phyloP scores from a whole-genome alignment of 495 filamentous ascomycete species.

The Penicillium atrosanguineum region DNA sequence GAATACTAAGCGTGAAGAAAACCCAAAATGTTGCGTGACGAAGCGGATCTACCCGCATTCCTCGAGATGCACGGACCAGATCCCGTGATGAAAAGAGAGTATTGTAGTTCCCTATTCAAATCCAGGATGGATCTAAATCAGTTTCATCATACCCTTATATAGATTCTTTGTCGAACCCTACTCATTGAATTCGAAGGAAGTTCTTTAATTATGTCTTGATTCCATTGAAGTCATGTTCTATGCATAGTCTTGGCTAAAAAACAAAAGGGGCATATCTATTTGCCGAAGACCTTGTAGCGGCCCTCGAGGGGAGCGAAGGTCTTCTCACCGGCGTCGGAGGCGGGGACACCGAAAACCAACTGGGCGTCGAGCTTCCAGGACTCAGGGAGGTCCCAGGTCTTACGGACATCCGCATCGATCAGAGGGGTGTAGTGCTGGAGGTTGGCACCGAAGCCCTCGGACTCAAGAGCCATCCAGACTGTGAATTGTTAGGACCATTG shows the following conservation, averaged over 20 bases:
- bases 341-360: slow-evolving; percentile 49
- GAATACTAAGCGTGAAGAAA: no score
- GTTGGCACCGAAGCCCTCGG: slow-evolving; percentile 51
- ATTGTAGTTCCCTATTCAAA: no score
- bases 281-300: slow-evolving; percentile 45
- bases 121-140: no score
- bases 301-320: slow-evolving; percentile 34
- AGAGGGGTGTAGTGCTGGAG: slow-evolving; percentile 57
- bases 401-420: slow-evolving; percentile 42
- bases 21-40: no score
- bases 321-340: slow-evolving; percentile 37
- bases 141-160: no score
- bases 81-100: no score
- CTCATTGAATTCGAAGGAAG: no score
- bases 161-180: no score
- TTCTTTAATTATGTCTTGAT: background rate
- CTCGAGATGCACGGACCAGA: no score
- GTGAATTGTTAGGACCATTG: slow-evolving; percentile 4
- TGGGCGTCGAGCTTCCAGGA: slow-evolving; percentile 50
- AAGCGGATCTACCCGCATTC: no score
- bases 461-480: slow-evolving; percentile 51
- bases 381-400: slow-evolving; percentile 41
- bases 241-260: background rate
- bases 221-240: background rate
- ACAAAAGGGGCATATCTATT: slow-evolving; percentile 14